These are phyloP conservation scores for Aspergillus puulaauensis DNA, from an alignment of 2,329 filamentous ascomycete genomes.

Conservation along the genomic window DNA sequence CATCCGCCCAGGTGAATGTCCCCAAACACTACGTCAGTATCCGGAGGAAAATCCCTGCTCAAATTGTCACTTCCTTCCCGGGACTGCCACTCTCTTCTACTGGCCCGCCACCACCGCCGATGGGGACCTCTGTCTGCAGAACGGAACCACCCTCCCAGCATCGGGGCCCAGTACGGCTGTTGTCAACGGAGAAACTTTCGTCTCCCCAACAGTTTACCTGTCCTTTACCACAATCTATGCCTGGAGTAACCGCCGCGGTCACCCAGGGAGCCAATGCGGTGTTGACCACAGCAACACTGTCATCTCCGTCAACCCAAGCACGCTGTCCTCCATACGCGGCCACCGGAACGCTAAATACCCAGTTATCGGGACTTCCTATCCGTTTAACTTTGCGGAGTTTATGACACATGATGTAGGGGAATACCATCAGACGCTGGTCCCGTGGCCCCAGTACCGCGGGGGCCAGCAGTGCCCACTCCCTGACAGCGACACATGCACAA, in stretches of 20 bases:
- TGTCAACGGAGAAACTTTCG: constrained; percentile 19
- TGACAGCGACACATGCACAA: constrained; percentile 14
- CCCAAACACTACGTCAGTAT: constrained; percentile 14
- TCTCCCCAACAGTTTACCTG: constrained; percentile 22
- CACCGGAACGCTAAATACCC: constrained; percentile 25
- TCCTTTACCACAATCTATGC: constrained; percentile 25
- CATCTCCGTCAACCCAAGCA: constrained; percentile 18
- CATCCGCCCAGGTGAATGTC: constrained; percentile 15
- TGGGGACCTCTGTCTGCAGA: constrained; percentile 21
- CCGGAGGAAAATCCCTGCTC: constrained; percentile 19
- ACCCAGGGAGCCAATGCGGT: constrained; percentile 19
- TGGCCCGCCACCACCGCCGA: constrained; percentile 22
- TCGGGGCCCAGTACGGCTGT: constrained; percentile 22
- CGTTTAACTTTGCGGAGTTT: constrained; percentile 25
- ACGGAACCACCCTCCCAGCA: constrained; percentile 19
- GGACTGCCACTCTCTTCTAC: constrained; percentile 24
- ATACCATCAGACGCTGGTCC: constrained; percentile 19
- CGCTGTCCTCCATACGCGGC: constrained; percentile 17
- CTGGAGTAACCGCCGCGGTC: constrained; percentile 19
- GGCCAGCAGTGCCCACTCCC: constrained; percentile 19
- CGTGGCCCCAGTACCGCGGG: constrained; percentile 22
- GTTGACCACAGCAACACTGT: constrained; percentile 17
- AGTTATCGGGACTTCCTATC: constrained; percentile 19
- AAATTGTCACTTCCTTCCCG: constrained; percentile 22
- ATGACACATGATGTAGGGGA: constrained; percentile 18